Conservation (phyloP, 2,329 filamentous ascomycete species). For the Claviceps digitariae region DNA sequence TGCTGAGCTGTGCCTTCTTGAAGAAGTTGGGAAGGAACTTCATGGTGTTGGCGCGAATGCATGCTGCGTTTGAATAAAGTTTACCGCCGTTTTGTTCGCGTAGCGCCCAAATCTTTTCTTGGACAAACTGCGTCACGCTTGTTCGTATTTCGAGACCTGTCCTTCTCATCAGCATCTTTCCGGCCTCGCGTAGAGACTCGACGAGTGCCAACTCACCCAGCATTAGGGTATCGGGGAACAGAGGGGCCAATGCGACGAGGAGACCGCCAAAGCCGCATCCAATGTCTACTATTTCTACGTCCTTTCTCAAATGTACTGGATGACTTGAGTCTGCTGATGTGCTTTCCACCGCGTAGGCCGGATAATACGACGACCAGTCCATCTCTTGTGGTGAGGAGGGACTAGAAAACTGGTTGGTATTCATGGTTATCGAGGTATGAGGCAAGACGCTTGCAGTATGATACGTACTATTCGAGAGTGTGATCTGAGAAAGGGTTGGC, state of each 20-base stretch:
- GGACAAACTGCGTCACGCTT: conserved; percentile 81
- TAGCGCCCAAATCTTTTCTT: conserved; percentile 73
- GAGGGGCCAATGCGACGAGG: conserved; percentile 69
- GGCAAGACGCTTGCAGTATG: neutral
- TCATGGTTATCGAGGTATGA: conserved; percentile 3
- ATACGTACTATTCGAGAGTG: conserved; percentile 62
- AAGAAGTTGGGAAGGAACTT: conserved; percentile 99
- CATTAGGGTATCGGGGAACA: conserved; percentile 69
- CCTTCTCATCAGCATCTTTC: conserved; percentile 1
- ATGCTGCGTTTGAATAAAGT: conserved; percentile 74
- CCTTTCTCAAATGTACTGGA: conserved; percentile 29
- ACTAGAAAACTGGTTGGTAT: conserved; percentile 30
- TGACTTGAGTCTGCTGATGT: conserved; percentile 15
- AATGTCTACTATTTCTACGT: conserved; percentile 89
- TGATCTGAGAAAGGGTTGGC: conserved; percentile 98
- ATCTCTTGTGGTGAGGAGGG: conserved; percentile 67
- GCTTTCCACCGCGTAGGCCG: conserved; percentile 46
- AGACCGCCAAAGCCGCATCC: conserved; percentile 93
- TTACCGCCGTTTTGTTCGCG: conserved; percentile 47
- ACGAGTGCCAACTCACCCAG: conserved; percentile 45
- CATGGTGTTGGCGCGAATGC: conserved; percentile 90
- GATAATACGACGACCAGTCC: conserved; percentile 83
- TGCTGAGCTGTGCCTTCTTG: conserved; percentile 61
- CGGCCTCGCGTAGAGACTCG: neutral
- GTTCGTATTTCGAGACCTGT: conserved; percentile 82